These are phyloP conservation scores for Curvularia verruculosa DNA, from an alignment of 2,329 filamentous ascomycete species.

Conservation along the genomic window DNA sequence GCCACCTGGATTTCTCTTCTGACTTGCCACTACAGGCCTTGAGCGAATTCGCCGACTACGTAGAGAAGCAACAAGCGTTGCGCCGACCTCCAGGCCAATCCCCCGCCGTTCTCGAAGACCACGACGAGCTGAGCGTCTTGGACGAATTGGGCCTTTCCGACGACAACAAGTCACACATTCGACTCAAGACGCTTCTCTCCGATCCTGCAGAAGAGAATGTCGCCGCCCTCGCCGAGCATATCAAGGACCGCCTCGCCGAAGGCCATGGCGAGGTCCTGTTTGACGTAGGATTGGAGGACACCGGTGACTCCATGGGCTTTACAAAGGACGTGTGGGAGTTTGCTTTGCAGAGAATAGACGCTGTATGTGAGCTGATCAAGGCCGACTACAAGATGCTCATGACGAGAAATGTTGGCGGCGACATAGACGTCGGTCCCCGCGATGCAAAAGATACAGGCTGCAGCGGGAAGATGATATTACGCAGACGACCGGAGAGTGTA, in stretches of 20 bases:
- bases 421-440: conserved; percentile 70
- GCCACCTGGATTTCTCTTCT: not conserved
- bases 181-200: conserved; percentile 78
- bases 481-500: conserved; percentile 72
- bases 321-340: conserved; percentile 74
- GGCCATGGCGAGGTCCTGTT: conserved; percentile 90
- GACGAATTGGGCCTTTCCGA: conserved; percentile 79
- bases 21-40: conserved; percentile 64
- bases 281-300: conserved; percentile 90
- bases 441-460: conserved; percentile 73
- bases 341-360: conserved; percentile 69
- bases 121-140: conserved; percentile 88
- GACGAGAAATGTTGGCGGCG: conserved; percentile 86
- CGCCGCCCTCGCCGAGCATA: conserved; percentile 66
- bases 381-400: conserved; percentile 83
- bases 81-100: conserved; percentile 56
- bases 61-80: conserved; percentile 86
- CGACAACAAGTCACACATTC: conserved; percentile 64
- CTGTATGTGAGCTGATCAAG: conserved; percentile 67
- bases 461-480: conserved; percentile 85
- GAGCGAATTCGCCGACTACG: conserved; percentile 96
- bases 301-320: conserved; percentile 82
- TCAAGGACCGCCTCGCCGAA: conserved; percentile 71
- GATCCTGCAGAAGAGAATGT: conserved; percentile 62
- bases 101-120: conserved; percentile 62